Evolutionary conservation across 1,139 yeast species (phyloP).

Genomic region (Casaregolazyma lundiana): DNA sequence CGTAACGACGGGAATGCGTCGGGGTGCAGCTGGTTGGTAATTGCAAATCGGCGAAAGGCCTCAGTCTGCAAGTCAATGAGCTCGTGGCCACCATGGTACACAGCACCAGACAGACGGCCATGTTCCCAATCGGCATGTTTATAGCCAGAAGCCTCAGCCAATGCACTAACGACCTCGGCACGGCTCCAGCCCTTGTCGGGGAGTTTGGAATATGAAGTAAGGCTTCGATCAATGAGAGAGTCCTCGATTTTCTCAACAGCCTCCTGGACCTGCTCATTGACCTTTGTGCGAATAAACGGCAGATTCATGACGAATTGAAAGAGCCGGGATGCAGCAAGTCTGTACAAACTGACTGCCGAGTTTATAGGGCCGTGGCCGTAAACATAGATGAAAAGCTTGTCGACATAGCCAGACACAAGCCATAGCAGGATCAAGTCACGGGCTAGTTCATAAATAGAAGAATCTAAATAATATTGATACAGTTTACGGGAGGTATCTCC

Average conservation of each 20-base stretch:
- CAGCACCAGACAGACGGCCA: slow-evolving; percentile 92
- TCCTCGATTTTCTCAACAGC: slow-evolving; percentile 49
- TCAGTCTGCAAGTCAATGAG: slow-evolving; percentile 65
- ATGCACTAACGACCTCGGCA: slow-evolving; percentile 42
- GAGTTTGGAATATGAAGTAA: slow-evolving; percentile 47
- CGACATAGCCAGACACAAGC: slow-evolving; percentile 15
- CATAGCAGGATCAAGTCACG: slow-evolving; percentile 24
- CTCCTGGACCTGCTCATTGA: slow-evolving; percentile 54
- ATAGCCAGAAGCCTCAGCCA: slow-evolving; percentile 38
- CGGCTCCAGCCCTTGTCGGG: slow-evolving; percentile 56
- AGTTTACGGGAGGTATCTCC: background rate
- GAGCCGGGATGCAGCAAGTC: slow-evolving; percentile 13
- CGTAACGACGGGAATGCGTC: slow-evolving; percentile 96
- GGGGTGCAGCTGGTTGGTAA: slow-evolving; percentile 93
- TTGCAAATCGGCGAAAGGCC: slow-evolving; percentile 72
- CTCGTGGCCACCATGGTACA: slow-evolving; percentile 87
- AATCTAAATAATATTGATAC: background rate
- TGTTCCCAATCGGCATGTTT: slow-evolving; percentile 74
- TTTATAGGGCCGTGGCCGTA: slow-evolving; percentile 15
- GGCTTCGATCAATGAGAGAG: slow-evolving; percentile 50
- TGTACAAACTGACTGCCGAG: slow-evolving; percentile 12
- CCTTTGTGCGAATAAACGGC: slow-evolving; percentile 54
- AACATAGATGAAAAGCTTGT: slow-evolving; percentile 17
- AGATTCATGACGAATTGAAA: slow-evolving; percentile 21
- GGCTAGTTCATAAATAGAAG: slow-evolving; percentile 7